Conservation (phyloP, 768 basidiomycete species). For the Strobilomyces echinocephalus region DNA sequence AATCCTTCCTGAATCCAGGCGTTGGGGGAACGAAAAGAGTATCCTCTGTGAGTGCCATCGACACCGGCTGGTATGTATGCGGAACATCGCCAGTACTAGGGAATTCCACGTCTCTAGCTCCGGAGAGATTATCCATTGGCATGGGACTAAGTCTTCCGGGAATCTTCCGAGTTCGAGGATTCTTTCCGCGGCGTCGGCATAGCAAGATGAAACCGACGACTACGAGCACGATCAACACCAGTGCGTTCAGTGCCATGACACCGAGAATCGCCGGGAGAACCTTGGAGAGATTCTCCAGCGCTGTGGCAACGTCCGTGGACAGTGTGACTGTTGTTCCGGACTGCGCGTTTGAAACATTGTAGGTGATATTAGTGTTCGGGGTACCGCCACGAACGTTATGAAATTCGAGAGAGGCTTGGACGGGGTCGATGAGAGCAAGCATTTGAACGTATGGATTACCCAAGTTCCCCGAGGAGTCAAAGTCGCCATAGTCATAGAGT, state of each 20-base stretch:
- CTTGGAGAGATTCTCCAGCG: conserved; percentile 57
- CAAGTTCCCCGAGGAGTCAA: conserved; percentile 55
- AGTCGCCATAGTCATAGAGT: conserved; percentile 83
- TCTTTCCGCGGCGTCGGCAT: conserved; percentile 45
- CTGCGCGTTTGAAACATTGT: conserved; percentile 42
- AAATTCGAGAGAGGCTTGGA: conserved; percentile 68
- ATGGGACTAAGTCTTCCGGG: conserved; percentile 52
- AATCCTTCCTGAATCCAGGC: conserved; percentile 48
- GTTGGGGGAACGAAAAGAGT: conserved; percentile 52
- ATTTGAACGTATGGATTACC: conserved; percentile 77
- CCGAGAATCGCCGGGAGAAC: conserved; percentile 73
- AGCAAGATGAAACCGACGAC: conserved; percentile 50
- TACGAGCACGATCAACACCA: conserved; percentile 56
- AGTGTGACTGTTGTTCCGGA: conserved; percentile 49
- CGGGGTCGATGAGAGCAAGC: conserved; percentile 62
- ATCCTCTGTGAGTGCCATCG: conserved; percentile 43
- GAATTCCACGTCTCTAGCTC: conserved; percentile 34
- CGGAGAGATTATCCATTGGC: conserved; percentile 42
- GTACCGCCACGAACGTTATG: conserved; percentile 60
- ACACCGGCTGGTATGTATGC: conserved; percentile 70
- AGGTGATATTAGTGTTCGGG: conserved; percentile 64
- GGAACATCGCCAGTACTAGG: conserved; percentile 35
- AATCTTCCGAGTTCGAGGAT: conserved; percentile 31
- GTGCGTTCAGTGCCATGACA: conserved; percentile 72
- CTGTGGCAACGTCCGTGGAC: conserved; percentile 52